A percentile compares a stretch with the other conserved stretches of the same genome.
Conservation (phyloP, 768 basidiomycete genomes). For the Lyophyllum decastes region DNA sequence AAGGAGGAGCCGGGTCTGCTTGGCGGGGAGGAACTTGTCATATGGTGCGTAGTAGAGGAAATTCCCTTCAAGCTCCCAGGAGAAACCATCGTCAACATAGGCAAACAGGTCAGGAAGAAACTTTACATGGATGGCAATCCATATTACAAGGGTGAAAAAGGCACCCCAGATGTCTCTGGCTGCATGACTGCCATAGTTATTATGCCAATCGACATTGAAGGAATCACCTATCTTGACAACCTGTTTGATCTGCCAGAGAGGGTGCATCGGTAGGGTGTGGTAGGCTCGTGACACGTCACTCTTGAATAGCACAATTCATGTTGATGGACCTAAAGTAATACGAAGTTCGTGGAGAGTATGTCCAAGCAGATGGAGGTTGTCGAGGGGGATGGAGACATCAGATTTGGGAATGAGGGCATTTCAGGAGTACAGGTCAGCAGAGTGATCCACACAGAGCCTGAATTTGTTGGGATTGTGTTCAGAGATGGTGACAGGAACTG, state of each 20-base stretch:
- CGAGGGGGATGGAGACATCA: not conserved
- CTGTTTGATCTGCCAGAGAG: conserved; percentile 32
- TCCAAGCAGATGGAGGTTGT: not conserved
- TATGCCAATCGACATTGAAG: conserved; percentile 30
- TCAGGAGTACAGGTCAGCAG: no score
- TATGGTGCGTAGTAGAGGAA: conserved; percentile 30
- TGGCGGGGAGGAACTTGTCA: not conserved
- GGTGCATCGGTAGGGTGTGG: conserved; percentile 30
- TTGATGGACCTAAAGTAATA: not conserved
- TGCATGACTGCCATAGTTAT: conserved; percentile 31
- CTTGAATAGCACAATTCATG: conserved; percentile 39
- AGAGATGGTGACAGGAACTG: no score
- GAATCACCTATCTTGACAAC: conserved; percentile 28
- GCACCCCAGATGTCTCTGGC: conserved; percentile 25
- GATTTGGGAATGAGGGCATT: no score
- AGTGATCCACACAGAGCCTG: no score
- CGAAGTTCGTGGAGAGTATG: not conserved
- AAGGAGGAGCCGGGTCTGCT: not conserved
- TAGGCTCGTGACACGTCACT: conserved; percentile 39
- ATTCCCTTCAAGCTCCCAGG: conserved; percentile 20
- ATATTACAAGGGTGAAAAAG: conserved; percentile 30
- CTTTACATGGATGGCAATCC: conserved; percentile 29
- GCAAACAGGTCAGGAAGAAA: conserved; percentile 20
- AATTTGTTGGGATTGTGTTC: no score
- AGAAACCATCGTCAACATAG: conserved; percentile 35